Conservation (phyloP, 345 rosid species). For the Cardamine resedifolia region DNA sequence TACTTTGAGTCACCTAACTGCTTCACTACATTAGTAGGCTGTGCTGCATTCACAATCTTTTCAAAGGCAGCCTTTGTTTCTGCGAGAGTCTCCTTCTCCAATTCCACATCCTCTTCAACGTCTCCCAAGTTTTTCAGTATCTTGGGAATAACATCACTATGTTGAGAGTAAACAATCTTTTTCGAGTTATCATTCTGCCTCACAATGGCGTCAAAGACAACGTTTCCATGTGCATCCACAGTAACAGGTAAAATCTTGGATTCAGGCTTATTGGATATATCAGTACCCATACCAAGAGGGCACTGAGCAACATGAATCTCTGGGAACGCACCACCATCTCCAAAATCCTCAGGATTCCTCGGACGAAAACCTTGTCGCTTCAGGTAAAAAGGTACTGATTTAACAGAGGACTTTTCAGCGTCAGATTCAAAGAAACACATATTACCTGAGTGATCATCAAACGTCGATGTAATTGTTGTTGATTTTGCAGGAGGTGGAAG, state of each 20-base stretch:
- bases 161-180: slow-evolving; percentile 75
- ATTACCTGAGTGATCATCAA: no score
- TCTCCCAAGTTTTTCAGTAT: slow-evolving; percentile 50
- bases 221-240: slow-evolving; percentile 79
- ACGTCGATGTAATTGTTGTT: no score
- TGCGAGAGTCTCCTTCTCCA: slow-evolving; percentile 56
- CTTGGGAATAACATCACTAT: slow-evolving; percentile 76
- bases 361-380: slow-evolving; percentile 67
- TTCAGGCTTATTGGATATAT: slow-evolving; percentile 47
- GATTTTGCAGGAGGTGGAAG: no score
- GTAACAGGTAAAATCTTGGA: slow-evolving; percentile 71
- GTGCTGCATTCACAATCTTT: slow-evolving; percentile 78
- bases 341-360: slow-evolving; percentile 70
- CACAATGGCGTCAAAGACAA: slow-evolving; percentile 86
- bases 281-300: slow-evolving; percentile 65
- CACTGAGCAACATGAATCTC: slow-evolving; percentile 85
- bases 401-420: no score
- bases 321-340: slow-evolving; percentile 92
- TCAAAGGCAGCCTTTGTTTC: slow-evolving; percentile 75
- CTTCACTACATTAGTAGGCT: slow-evolving; percentile 67
- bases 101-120: slow-evolving; percentile 48
- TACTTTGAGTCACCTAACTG: slow-evolving; percentile 61
- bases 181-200: slow-evolving; percentile 46
- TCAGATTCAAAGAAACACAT: no score
- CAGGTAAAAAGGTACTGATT: slow-evolving; percentile 61